These are phyloP conservation scores for Choanephora cucurbitarum DNA, from an alignment of 371 early-diverging fungal species.

Conservation along the genomic window DNA sequence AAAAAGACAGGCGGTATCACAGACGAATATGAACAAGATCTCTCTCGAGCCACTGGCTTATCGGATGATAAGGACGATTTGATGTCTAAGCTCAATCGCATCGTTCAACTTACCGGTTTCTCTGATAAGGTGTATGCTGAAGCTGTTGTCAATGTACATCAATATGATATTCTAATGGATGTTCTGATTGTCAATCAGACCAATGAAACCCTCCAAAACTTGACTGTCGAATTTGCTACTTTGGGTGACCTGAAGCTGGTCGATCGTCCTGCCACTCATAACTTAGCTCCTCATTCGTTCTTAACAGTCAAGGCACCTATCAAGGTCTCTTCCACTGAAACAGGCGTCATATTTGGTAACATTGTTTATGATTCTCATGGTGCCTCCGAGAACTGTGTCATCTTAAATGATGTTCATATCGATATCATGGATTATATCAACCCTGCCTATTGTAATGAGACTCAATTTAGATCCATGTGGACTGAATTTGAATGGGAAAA, in stretches of 20 bases:
- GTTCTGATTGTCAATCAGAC: slow-evolving; percentile 99
- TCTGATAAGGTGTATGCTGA: slow-evolving; percentile 99
- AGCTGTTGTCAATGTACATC: slow-evolving; percentile 94
- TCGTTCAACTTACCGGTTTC: slow-evolving; percentile 97
- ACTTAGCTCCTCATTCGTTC: slow-evolving; percentile 92
- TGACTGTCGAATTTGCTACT: slow-evolving; percentile 96
- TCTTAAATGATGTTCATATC: slow-evolving; percentile 95
- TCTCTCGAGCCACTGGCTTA: slow-evolving; percentile 85
- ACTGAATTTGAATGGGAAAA: slow-evolving; percentile 99
- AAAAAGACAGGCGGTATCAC: slow-evolving; percentile 70
- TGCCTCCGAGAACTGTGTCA: slow-evolving; percentile 81
- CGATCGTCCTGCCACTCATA: slow-evolving; percentile 91
- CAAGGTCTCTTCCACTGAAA: slow-evolving; percentile 97
- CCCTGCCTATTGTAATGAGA: slow-evolving; percentile 88
- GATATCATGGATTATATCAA: slow-evolving; percentile 99
- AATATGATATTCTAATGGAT: slow-evolving; percentile 96
- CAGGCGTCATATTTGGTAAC: slow-evolving; percentile 97
- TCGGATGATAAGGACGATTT: slow-evolving; percentile 71
- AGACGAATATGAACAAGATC: slow-evolving; percentile 87
- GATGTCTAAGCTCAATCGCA: slow-evolving; percentile 85
- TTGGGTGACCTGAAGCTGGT: slow-evolving; percentile 96
- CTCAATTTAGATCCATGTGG: slow-evolving; percentile 97
- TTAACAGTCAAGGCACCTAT: slow-evolving; percentile 93
- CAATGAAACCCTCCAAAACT: slow-evolving; percentile 91
- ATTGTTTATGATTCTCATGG: slow-evolving; percentile 95